Evolutionary conservation across 1,139 yeast genomes (phyloP), one percentile per base, ranked within the genome.

Genomic region (Geotrichum histeridarum): DNA sequence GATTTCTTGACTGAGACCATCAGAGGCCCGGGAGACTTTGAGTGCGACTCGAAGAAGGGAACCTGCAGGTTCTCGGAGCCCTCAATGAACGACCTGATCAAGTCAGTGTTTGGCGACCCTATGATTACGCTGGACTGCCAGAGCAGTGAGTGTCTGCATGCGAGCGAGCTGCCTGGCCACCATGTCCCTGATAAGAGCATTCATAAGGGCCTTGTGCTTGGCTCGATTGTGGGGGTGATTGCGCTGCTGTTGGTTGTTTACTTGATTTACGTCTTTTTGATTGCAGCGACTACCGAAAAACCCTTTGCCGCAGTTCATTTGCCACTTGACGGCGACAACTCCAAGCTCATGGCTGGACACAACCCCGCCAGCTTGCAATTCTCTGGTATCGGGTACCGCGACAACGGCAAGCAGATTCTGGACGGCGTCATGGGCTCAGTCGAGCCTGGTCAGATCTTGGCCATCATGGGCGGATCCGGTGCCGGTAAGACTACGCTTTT

Each of bases 391-490:
- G 71, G 79, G 2, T 93, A 93, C 67, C 68, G 74, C 1, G 84
- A 88, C 5, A 73, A 74, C 37, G 84, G 80, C 0, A 76, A 73
- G 52, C 65, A 67, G 7, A 83, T 93, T 6, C 75, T 93, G 60
- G 76, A 78, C 22, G 75, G 77, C 38, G 77, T 86, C 0, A 83
- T 80, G 63, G 99, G 99, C 8, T 63, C 81, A 15, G 96, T 85
- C 1, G 80, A 80, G 53, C 95, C 97, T 1, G 85, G 96, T 42
- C 91, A 91, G 67, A 86, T 95, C 60, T 69, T 91, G 67, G 98
- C 99, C 0, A 90, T 93, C 39, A 88, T 93, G 95, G 99, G 99
- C 44, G 97, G 97, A 2, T 90, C 97, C 0, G 99, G 99, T 51
- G 98, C 98, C 9, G 99, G 99, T 56, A 93, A 93, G 67, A 91